A percentile compares a stretch with the other conserved stretches of the same genome.
Evolutionary conservation across 108 stramenopile genomes (phyloP).

Genomic region (Licmophora abbreviata): DNA sequence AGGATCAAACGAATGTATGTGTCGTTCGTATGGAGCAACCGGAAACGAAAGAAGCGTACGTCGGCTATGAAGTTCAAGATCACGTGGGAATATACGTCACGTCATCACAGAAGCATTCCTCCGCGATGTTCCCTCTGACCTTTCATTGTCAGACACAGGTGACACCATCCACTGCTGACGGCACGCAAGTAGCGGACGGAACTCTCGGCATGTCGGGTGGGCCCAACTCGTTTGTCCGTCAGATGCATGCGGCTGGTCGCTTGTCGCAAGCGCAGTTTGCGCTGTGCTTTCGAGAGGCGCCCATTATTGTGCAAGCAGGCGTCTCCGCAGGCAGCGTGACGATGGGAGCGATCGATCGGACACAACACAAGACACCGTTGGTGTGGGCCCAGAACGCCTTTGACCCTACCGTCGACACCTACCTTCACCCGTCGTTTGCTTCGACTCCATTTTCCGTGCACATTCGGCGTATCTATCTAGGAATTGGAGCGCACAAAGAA

Average conservation of each 20-base stretch:
- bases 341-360: slow-evolving; percentile 82
- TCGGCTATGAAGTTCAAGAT: too few species aligned
- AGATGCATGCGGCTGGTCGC: slow-evolving; percentile 33
- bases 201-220: slow-evolving; percentile 76
- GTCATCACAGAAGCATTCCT: too few species aligned
- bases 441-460: slow-evolving; percentile 51
- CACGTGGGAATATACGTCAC: too few species aligned
- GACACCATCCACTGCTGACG: slow-evolving; percentile 84
- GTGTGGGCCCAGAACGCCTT: too few species aligned
- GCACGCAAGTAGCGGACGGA: slow-evolving; percentile 84
- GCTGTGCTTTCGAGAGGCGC: slow-evolving; percentile 47
- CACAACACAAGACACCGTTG: too few species aligned
- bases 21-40: too few species aligned
- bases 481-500: too few species aligned
- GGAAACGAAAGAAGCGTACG: too few species aligned
- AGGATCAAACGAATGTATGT: too few species aligned
- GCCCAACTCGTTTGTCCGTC: slow-evolving; percentile 39
- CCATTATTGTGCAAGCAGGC: slow-evolving; percentile 28
- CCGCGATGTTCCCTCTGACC: too few species aligned
- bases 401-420: slow-evolving; percentile 77
- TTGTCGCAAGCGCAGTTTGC: slow-evolving; percentile 40
- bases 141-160: slow-evolving; percentile 88
- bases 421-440: too few species aligned
- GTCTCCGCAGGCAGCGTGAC: slow-evolving; percentile 67
- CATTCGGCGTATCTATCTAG: slow-evolving; percentile 52